Base-by-base conservation (phyloP, 306 rosid species). In the Pyrus pyrifolia region DNA sequence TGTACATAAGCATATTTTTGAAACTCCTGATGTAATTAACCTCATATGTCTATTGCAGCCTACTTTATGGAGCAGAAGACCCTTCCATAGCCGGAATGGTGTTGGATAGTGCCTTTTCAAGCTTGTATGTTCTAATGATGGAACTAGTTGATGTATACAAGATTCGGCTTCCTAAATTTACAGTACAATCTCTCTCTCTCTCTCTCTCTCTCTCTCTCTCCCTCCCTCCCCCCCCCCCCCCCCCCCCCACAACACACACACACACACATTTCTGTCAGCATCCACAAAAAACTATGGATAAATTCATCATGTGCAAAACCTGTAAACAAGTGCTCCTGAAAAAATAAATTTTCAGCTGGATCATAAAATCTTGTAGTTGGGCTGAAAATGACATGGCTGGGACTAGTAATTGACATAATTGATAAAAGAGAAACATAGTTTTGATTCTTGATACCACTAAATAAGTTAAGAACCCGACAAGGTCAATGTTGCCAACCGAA, bases 1-100 rank as follows among this genome's bases (percentile, higher is more conserved):
- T 61, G 59, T 18, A 27, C 70, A 45, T 61, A 60, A 73, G 45
- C 45, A 61, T 27, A 13, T 45, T 72, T 5, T 68, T 78, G 51
- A 30, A 66, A 33, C 65, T 71, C 70, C 25, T 44, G 18, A 45
- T 65, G 31, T 78, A 70, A n/a, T 42, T 78, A 67, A 75, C 58
- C 27, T 62, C 79, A 71, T 68, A 70, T 60, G 76, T 76, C 31
- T 72, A 25, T 72, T 87, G 88, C 85, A 95, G 99, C 90, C 91
- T 95, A 81, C 96, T 95, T 71, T 92, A 92, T 88, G 99, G 99
- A 82, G 99, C 99, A 40, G 98, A 92, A 89, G 97, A 95, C 85
- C 88, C 96, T 81, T 92, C 97, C 77, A 78, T 95, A 73, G 86
- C 96, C 77, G 99, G 99, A 86, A 90, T 92, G 97, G 99, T 92